phyloP scores from a whole-genome alignment of 495 filamentous ascomycete genomes.

The Baudoinia panamericana region DNA sequence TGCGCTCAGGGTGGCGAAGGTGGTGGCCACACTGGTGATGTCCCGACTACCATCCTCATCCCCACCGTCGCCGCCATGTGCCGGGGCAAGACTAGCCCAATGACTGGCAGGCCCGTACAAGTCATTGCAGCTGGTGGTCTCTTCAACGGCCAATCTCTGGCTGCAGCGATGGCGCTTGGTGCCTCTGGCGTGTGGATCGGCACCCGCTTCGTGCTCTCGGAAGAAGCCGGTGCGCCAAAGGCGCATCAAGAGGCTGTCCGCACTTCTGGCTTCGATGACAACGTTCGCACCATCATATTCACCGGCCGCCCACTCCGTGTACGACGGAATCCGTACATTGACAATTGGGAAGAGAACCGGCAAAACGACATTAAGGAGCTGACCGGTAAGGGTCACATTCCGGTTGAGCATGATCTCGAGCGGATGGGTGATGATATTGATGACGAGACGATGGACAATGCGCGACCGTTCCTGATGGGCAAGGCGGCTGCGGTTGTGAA shows the following conservation, averaged over 20 bases:
- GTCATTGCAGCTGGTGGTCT: conserved; percentile 91
- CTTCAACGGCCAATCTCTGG: conserved; percentile 82
- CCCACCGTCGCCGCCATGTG: conserved; percentile 76
- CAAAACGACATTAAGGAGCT: conserved; percentile 79
- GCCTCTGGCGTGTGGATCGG: conserved; percentile 91
- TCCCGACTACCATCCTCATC: conserved; percentile 78
- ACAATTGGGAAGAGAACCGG: conserved; percentile 92
- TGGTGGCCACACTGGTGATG: conserved; percentile 77
- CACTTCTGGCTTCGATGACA: conserved; percentile 86
- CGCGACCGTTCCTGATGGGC: conserved; percentile 88
- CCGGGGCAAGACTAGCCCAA: conserved; percentile 67
- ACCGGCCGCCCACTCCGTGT: conserved; percentile 89
- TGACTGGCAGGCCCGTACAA: conserved; percentile 76
- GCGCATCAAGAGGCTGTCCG: conserved; percentile 94
- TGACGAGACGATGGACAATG: conserved; percentile 77
- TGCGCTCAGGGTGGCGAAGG: conserved; percentile 90
- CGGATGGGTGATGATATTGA: conserved; percentile 57
- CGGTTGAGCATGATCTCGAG: conserved; percentile 90
- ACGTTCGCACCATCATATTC: conserved; percentile 93
- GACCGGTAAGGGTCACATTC: conserved; percentile 74
- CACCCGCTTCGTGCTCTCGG: conserved; percentile 83
- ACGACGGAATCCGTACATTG: conserved; percentile 80
- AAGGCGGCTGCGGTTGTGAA: conserved; percentile 89
- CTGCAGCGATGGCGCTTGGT: conserved; percentile 83
- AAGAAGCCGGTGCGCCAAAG: conserved; percentile 86